Conservation (phyloP, 108 stramenopile species). For the Nitzschia palea region DNA sequence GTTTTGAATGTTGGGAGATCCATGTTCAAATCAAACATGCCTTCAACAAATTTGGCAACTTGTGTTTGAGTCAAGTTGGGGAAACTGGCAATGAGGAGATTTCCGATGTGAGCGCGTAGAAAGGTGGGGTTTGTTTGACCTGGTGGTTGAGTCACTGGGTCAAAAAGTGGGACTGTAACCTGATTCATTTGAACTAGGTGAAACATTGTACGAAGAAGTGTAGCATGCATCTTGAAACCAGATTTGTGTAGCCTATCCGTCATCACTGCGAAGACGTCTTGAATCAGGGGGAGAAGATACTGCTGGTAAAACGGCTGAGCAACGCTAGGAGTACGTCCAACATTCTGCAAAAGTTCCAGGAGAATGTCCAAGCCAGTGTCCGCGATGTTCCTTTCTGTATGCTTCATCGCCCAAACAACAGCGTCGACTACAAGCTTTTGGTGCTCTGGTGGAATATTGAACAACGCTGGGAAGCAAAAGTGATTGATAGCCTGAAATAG, state of each 20-base stretch:
- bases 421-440: slow-evolving; percentile 98
- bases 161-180: slow-evolving; percentile 94
- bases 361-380: slow-evolving; percentile 97
- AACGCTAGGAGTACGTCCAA: slow-evolving; percentile 86
- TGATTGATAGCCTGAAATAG: slow-evolving; percentile 67
- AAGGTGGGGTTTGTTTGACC: slow-evolving; percentile 89
- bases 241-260: slow-evolving; percentile 99
- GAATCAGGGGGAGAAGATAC: slow-evolving; percentile 93
- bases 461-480: slow-evolving; percentile 96
- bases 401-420: slow-evolving; percentile 99
- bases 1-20: slow-evolving; percentile 97
- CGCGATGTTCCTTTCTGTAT: slow-evolving; percentile 97
- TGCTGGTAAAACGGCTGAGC: slow-evolving; percentile 97
- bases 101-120: slow-evolving; percentile 90
- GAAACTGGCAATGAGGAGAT: slow-evolving; percentile 89
- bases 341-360: slow-evolving; percentile 90
- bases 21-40: slow-evolving; percentile 96
- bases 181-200: slow-evolving; percentile 93
- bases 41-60: slow-evolving; percentile 92
- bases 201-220: slow-evolving; percentile 95
- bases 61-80: slow-evolving; percentile 91
- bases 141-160: slow-evolving; percentile 67
- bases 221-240: slow-evolving; percentile 98
- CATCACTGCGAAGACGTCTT: slow-evolving; percentile 97
- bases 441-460: slow-evolving; percentile 93